Base-by-base conservation (phyloP, 768 basidiomycete species). In the Terana coerulea region DNA sequence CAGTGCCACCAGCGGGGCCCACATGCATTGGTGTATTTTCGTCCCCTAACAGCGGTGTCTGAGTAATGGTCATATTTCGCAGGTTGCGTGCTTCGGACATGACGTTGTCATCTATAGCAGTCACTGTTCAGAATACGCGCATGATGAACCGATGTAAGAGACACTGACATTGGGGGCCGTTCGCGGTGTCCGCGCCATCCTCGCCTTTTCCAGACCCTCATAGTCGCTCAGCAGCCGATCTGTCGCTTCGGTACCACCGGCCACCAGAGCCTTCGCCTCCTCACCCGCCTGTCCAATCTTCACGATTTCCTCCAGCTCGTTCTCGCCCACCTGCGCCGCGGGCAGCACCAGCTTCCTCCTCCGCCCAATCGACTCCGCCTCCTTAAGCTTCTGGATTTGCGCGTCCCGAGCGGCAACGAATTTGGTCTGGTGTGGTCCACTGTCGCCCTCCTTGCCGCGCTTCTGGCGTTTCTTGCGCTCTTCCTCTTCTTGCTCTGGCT, bases 381-480 rank as follows among this genome's bases (percentile, higher is more conserved):
- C 97, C 68, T 97, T 97, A 51, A 98, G 74, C 68, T 95, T 94
- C 67, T 97, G 93, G 59, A 98, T 98, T 67, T 99, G 95, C 1
- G 94, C 94, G 64, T 98, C 95, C 51, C 95, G 83, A 5, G 94
- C 93, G n/a, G 95, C 86, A 37, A 98, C 81, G 61, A 99, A 99
- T 66, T 97, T 95, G 26, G 92, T 91, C 65, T 95, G 88, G 56
- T 89, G 84, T 8, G 75, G 74, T 5, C 77, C 67, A 9, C 70
- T 66, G 25, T 75, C 75, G 28, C 80, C 83, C 39, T 87, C 86
- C 65, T 91, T 87, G 7, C 78, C 83, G 57, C 86, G 88, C 49
- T 85, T 84, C 65, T 89, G 87, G 24, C 91, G 83, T 67, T 97
- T 97, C 70, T 84, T 90, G 53, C 90, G 81, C 62, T 98, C 95